These are phyloP conservation scores for Thymus quinquecostatus DNA, from an alignment of 257 asterid genomes.

Conservation along the genomic window DNA sequence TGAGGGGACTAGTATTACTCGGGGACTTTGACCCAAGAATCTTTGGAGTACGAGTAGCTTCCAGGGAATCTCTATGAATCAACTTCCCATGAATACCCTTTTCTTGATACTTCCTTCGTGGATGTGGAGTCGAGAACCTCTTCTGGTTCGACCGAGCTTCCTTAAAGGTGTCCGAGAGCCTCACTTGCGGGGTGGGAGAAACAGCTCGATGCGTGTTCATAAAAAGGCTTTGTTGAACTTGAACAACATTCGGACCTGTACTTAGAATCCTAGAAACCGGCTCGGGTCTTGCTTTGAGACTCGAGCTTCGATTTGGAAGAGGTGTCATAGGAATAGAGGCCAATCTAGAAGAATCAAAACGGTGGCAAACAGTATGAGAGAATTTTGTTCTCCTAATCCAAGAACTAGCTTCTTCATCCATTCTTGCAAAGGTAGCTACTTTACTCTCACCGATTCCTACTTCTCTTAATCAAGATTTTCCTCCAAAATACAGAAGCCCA, in stretches of 20 bases:
- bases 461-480: slow-evolving; percentile 39
- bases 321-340: slow-evolving; percentile 47
- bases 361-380: slow-evolving; percentile 84
- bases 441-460: slow-evolving; percentile 27
- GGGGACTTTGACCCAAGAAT: slow-evolving; percentile 43
- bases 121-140: slow-evolving; percentile 69
- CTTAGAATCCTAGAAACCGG: slow-evolving; percentile 24
- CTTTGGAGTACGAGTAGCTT: slow-evolving; percentile 26
- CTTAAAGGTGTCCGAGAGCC: slow-evolving; percentile 67
- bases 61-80: slow-evolving; percentile 38
- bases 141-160: slow-evolving; percentile 68
- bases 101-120: slow-evolving; percentile 49
- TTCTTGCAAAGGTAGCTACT: slow-evolving; percentile 27
- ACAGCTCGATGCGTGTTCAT: slow-evolving; percentile 63
- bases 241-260: slow-evolving; percentile 47
- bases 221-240: slow-evolving; percentile 47
- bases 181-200: slow-evolving; percentile 69
- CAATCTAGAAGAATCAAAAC: slow-evolving; percentile 68
- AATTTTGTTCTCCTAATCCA: slow-evolving; percentile 89
- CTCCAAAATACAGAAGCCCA: slow-evolving; percentile 29
- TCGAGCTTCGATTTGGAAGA: slow-evolving; percentile 36
- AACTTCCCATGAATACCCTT: slow-evolving; percentile 46
- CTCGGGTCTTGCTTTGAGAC: slow-evolving; percentile 48
- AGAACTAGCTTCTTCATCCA: slow-evolving; percentile 84
- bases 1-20: slow-evolving; percentile 47